phyloP scores from a whole-genome alignment of 1,284 basidiomycete genomes.

The Stereum hirsutum region DNA sequence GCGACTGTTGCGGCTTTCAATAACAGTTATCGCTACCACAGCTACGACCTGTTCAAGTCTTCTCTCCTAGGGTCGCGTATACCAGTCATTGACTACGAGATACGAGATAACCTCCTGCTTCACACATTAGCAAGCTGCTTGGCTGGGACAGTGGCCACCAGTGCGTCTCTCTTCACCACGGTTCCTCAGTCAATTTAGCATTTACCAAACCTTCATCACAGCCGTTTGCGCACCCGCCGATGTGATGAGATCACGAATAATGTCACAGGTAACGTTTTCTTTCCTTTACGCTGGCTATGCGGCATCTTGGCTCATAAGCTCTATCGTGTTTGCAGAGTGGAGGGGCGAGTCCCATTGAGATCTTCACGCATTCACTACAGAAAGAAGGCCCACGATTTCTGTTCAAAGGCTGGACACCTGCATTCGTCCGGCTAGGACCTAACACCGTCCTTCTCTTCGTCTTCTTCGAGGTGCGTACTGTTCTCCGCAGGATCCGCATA shows the following conservation, averaged over 20 bases:
- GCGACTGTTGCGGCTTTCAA: conserved; percentile 1
- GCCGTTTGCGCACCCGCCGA: conserved; percentile 87
- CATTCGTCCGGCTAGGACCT: conserved; percentile 77
- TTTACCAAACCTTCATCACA: conserved; percentile 22
- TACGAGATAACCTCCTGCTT: conserved; percentile 60
- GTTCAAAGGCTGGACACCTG: conserved; percentile 86
- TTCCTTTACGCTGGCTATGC: background rate
- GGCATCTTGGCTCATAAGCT: background rate
- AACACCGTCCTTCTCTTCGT: conserved; percentile 82
- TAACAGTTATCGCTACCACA: conserved; percentile 19
- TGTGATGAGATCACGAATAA: conserved; percentile 72
- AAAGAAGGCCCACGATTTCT: conserved; percentile 78
- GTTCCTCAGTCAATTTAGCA: conserved; percentile 2
- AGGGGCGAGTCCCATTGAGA: conserved; percentile 34
- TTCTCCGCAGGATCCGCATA: background rate
- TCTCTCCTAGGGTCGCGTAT: conserved; percentile 45
- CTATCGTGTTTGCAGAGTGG: conserved; percentile 22
- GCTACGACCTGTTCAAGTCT: conserved; percentile 84
- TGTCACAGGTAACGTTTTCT: conserved; percentile 48
- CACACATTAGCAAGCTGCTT: conserved; percentile 57
- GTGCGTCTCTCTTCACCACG: conserved; percentile 29
- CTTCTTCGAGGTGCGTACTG: conserved; percentile 60
- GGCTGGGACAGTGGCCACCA: conserved; percentile 85
- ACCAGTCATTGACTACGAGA: conserved; percentile 53
- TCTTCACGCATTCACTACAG: conserved; percentile 48